These are phyloP conservation scores for Cucumis sativus DNA, from an alignment of 306 rosid species.

Conservation along the genomic window Cucumber_9930_V3 NC_026656.2:2318501-2319000, in stretches of 20 bases:
- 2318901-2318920: background rate
- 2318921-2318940: background rate
- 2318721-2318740: background rate
- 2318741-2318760: background rate
- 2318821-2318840: background rate
- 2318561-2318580: background rate
- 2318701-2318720: background rate
- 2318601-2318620: background rate
- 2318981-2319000: background rate
- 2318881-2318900: background rate
- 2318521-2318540: background rate
- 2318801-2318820: background rate
- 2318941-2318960: background rate
- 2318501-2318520: background rate
- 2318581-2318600: no score
- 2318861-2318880: no score
- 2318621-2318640: background rate
- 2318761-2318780: background rate
- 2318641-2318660: background rate
- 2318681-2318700: background rate
- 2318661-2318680: background rate
- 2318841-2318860: background rate
- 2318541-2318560: background rate
- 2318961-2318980: background rate
- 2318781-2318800: background rate